Evolutionary conservation across 164 flowering plant genomes (phyloP).

Genomic region (Stephania cephalantha): DNA sequence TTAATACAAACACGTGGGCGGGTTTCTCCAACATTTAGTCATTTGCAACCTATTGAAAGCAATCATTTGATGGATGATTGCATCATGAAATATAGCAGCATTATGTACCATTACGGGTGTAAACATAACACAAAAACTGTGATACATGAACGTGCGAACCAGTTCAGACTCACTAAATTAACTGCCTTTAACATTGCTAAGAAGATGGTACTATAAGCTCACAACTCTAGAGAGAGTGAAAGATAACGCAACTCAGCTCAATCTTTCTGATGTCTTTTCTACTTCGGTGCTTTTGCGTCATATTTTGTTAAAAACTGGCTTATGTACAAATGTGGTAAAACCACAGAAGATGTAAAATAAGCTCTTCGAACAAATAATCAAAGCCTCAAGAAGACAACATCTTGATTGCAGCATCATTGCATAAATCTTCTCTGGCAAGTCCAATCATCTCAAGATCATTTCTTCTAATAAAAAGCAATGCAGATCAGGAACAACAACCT

Average conservation of each 20-base stretch:
- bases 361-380: neutral
- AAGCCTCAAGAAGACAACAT: neutral
- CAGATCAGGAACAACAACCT: neutral
- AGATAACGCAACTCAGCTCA: neutral
- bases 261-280: neutral
- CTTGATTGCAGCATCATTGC: neutral
- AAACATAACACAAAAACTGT: neutral
- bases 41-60: neutral
- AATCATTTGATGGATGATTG: neutral
- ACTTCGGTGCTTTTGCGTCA: neutral
- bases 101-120: neutral
- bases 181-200: neutral
- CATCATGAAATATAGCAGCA: neutral
- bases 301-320: neutral
- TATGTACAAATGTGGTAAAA: neutral
- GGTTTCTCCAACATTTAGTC: neutral
- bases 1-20: neutral
- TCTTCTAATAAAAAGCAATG: neutral
- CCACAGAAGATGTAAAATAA: neutral
- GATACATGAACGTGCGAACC: neutral
- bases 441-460: neutral
- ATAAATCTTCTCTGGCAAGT: neutral
- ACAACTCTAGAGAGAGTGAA: neutral
- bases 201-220: neutral
- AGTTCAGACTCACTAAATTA: neutral